Conservation (phyloP, 805 yeast genomes). For the Dipodascus albidus region DNA sequence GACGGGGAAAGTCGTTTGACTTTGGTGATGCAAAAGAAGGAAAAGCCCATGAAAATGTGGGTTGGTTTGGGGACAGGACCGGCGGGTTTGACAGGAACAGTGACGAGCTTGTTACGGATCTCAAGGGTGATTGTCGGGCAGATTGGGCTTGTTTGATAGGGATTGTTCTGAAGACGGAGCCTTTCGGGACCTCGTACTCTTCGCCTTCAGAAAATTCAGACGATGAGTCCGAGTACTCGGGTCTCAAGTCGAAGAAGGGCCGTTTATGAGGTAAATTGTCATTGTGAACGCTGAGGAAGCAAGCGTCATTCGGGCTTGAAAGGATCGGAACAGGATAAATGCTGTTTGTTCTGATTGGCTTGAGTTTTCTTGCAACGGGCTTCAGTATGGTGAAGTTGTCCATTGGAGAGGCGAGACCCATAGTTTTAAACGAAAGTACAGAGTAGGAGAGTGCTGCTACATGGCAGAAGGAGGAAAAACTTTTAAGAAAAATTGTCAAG, state of each 20-base stretch:
- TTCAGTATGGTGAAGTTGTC: neutral
- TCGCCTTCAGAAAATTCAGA: neutral
- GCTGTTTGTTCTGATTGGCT: neutral
- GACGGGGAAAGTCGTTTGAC: conserved; percentile 7
- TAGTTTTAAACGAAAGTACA: neutral
- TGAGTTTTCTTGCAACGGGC: neutral
- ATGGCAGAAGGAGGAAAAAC: neutral
- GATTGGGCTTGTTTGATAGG: neutral
- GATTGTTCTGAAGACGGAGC: neutral
- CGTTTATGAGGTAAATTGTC: neutral
- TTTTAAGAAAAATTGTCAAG: neutral
- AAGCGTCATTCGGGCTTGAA: neutral
- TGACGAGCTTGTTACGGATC: neutral
- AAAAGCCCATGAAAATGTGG: conserved; percentile 11
- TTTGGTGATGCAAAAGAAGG: conserved; percentile 1
- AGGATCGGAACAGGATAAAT: neutral
- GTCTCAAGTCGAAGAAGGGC: neutral
- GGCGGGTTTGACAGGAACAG: neutral
- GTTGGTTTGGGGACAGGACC: conserved; percentile 5
- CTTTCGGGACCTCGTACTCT: neutral
- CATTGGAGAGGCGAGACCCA: neutral
- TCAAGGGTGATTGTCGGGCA: neutral
- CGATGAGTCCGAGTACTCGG: neutral
- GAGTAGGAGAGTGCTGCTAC: too few relatives aligned
- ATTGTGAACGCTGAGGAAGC: neutral